Evolutionary conservation across 2,329 filamentous ascomycete genomes (phyloP).

Genomic region (Scedosporium minutisporum): DNA sequence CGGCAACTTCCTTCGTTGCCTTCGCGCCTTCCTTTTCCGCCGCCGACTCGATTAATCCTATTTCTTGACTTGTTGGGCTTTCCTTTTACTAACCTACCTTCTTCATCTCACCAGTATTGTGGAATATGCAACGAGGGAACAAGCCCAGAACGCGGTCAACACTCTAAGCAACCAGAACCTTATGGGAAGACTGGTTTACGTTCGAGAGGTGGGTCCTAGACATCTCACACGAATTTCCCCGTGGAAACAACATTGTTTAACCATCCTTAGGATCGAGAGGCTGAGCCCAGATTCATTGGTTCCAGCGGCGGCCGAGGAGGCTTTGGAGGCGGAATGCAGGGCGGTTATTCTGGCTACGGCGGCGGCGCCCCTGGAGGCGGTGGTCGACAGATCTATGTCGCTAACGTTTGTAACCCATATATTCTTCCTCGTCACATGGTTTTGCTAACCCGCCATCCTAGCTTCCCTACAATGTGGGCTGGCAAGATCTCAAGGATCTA

Average conservation of each 20-base stretch:
- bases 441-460: constrained; percentile 31
- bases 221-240: not conserved
- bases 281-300: constrained; percentile 90
- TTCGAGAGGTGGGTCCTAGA: constrained; percentile 67
- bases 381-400: constrained; percentile 88
- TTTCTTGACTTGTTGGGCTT: not conserved
- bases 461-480: constrained; percentile 95
- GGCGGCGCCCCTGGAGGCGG: constrained; percentile 38
- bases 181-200: constrained; percentile 97
- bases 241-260: not conserved
- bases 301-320: constrained; percentile 46
- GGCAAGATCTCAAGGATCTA: constrained; percentile 97
- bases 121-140: constrained; percentile 99
- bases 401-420: constrained; percentile 70
- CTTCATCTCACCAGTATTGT: constrained; percentile 63
- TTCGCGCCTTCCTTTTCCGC: not conserved
- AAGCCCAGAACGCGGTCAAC: constrained; percentile 94
- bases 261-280: constrained; percentile 73
- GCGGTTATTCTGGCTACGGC: constrained; percentile 41
- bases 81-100: not conserved
- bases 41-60: not conserved
- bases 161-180: constrained; percentile 98
- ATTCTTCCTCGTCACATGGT: constrained; percentile 16
- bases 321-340: constrained; percentile 40
- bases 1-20: not conserved